Conservation (phyloP, 2,329 filamentous ascomycete species). For the Neurospora crassa region DNA sequence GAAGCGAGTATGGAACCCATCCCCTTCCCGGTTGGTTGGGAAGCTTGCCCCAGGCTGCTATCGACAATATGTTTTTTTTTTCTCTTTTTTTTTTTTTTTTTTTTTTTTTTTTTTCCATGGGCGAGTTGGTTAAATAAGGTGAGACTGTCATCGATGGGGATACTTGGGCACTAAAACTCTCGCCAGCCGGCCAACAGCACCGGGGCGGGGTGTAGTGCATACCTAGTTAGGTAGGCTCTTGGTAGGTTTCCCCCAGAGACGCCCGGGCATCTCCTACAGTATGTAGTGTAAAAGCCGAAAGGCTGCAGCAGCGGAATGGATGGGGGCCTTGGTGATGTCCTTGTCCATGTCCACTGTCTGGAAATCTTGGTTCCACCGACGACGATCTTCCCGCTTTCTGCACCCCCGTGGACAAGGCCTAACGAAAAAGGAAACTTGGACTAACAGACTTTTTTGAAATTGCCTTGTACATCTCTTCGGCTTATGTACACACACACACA, state of each 20-base stretch:
- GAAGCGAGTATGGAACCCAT: background rate
- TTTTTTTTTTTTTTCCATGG: too few species aligned
- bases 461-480: background rate
- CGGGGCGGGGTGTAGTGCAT: too few species aligned
- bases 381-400: background rate
- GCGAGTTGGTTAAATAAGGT: background rate
- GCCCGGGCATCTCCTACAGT: background rate
- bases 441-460: background rate
- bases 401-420: background rate
- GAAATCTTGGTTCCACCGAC: background rate
- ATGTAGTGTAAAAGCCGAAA: background rate
- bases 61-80: too few species aligned
- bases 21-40: background rate
- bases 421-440: background rate
- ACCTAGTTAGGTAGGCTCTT: background rate
- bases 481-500: background rate
- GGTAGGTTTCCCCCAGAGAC: background rate
- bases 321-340: background rate
- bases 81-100: too few species aligned
- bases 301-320: background rate
- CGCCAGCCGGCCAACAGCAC: too few species aligned
- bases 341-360: background rate
- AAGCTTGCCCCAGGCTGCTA: background rate
- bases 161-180: background rate
- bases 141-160: background rate